phyloP scores from a whole-genome alignment of 352 stramenopile genomes.

The Phytophthora chlamydospora region DNA sequence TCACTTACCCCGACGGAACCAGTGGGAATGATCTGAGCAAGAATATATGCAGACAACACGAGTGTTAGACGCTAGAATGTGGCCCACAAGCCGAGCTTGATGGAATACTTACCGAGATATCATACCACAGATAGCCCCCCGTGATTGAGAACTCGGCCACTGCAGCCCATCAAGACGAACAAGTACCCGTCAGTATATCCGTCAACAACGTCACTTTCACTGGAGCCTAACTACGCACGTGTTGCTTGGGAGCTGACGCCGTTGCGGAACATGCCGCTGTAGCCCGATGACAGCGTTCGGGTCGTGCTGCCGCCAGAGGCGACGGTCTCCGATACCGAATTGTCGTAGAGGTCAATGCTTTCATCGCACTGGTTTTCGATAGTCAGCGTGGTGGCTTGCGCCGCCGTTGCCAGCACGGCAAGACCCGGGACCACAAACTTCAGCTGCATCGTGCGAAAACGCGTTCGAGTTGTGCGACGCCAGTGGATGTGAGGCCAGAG shows the following conservation, averaged over 20 bases:
- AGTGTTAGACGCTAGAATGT: no score
- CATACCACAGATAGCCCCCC: slow-evolving; percentile 47
- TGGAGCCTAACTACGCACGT: slow-evolving; percentile 17
- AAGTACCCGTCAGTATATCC: no score
- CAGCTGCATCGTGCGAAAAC: slow-evolving; percentile 12
- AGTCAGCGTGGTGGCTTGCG: slow-evolving; percentile 43
- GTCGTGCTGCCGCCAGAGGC: slow-evolving; percentile 39
- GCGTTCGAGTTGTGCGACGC: slow-evolving; percentile 5
- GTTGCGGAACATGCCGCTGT: slow-evolving; percentile 70
- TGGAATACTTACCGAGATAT: no score
- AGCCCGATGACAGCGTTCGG: slow-evolving; percentile 45
- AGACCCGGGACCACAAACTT: slow-evolving; percentile 11
- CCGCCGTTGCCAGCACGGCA: slow-evolving; percentile 24
- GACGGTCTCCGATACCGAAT: slow-evolving; percentile 48
- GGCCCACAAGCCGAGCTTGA: no score
- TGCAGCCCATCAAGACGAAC: slow-evolving; percentile 12
- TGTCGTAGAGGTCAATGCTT: slow-evolving; percentile 64
- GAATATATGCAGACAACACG: no score
- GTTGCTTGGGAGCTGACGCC: slow-evolving; percentile 51
- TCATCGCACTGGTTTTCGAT: slow-evolving; percentile 62
- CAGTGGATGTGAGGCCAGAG: not conserved
- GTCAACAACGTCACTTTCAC: slow-evolving; percentile 6
- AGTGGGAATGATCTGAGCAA: slow-evolving; percentile 55
- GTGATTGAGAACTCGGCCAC: slow-evolving; percentile 53
- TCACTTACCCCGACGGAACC: slow-evolving; percentile 31